Evolutionary conservation across 2,329 filamentous ascomycete species (phyloP).

Genomic region (Apiospora kogelbergensis): DNA sequence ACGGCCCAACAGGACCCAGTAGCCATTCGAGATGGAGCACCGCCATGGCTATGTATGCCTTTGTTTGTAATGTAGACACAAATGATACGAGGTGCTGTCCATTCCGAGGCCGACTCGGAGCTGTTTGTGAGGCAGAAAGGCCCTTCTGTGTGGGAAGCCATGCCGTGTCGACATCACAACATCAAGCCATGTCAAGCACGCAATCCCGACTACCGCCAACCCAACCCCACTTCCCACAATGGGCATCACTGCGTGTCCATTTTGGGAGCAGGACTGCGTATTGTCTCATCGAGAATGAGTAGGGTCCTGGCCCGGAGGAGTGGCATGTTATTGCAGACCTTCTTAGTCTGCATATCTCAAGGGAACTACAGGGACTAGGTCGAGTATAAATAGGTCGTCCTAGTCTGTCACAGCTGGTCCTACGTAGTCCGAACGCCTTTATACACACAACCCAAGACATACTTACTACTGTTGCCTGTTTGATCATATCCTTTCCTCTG

Average conservation of each 20-base stretch:
- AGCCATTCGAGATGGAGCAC: too few species aligned
- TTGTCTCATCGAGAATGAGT: not conserved
- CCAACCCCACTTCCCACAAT: not conserved
- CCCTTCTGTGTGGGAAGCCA: not conserved
- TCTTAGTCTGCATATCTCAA: not conserved
- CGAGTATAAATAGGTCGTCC: not conserved
- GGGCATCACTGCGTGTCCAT: not conserved
- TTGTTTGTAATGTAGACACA: not conserved
- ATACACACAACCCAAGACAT: not conserved
- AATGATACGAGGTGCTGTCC: not conserved
- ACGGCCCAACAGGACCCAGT: too few species aligned
- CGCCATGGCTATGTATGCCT: too few species aligned
- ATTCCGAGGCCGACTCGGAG: not conserved
- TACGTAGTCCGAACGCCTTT: not conserved
- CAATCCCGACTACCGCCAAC: conserved; percentile 2
- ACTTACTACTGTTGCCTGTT: not conserved
- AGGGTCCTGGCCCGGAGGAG: not conserved
- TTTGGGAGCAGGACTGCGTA: not conserved
- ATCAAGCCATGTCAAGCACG: conserved; percentile 4
- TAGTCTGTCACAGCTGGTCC: not conserved
- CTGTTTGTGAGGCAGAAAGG: not conserved
- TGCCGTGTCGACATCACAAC: not conserved
- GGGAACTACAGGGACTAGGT: not conserved
- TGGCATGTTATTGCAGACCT: not conserved
- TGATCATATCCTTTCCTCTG: not conserved